Evolutionary conservation across 768 basidiomycete genomes (phyloP), one percentile per base, ranked within the genome.

Genomic region (Lentinula aciculospora): DNA sequence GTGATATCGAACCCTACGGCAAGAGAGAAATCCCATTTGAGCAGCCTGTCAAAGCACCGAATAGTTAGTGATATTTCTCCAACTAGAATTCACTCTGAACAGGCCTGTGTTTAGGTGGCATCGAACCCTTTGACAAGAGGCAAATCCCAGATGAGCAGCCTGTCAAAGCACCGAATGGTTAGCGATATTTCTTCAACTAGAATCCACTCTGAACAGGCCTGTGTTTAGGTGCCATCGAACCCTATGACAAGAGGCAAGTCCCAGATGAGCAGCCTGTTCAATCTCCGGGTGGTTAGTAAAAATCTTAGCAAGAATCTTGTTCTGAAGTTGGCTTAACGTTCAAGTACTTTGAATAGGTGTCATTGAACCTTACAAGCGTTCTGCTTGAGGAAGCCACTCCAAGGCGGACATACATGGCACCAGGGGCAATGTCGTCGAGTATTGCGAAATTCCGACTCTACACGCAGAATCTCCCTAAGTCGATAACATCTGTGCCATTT

Each of bases 1-100:
- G 37, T 39, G 17, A 39, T 15, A 28, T n/a, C 3, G 44, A 58
- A 29, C 65, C 58, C 17, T 72, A 72, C 64, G 56, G 40, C 27
- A 42, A 31, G 54, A 42, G 40, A 8, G 31, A 46, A 15, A 36
- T 23, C 12, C 32, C 44, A 4, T n/a, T 28, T 10, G 44, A 54
- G 5, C 25, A 54, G 1, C 28, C 21, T 23, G 17, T 13, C 17
- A 15, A 21, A 1, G 17, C 77, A 1, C 64, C 66, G 10, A 58
- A 69, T 6, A 76, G 77, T 13, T 49, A 59, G 4, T 64, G 77
- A 36, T 65, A 63, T 39, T 62, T 57, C 1, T 75, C 15, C 32
- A 9, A n/a, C 12, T n/a, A 21, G 42, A 21, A 7, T 5, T 7
- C 17, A 29, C 27, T 48, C 27, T 15, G 21, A 29, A 7, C 7